Evolutionary conservation across 352 stramenopile genomes (phyloP).

Genomic region (Globisporangium camurandrum): DNA sequence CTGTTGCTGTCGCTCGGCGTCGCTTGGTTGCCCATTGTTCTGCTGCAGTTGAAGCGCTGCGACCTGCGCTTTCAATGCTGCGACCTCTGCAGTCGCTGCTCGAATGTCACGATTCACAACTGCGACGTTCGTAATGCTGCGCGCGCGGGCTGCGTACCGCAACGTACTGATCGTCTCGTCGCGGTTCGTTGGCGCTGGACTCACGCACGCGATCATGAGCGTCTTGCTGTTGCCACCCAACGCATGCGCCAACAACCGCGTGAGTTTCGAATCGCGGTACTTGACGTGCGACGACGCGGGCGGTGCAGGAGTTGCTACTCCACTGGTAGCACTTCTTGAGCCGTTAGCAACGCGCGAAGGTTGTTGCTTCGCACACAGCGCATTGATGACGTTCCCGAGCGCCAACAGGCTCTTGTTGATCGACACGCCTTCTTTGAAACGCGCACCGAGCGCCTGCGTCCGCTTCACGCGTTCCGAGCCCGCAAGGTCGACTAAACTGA

Average conservation of each 20-base stretch:
- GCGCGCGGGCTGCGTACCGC: conserved; percentile 91
- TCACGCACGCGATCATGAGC: conserved; percentile 85
- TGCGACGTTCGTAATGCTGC: conserved; percentile 98
- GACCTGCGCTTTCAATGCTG: conserved; percentile 54
- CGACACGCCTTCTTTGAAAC: conserved; percentile 89
- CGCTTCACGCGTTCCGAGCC: conserved; percentile 90
- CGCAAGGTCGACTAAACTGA: conserved; percentile 94
- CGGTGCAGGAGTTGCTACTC: no score
- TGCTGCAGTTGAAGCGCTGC: conserved; percentile 20
- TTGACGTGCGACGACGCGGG: conserved; percentile 40
- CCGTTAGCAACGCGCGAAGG: no score
- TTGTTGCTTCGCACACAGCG: conserved; percentile 82
- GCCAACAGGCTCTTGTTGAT: conserved; percentile 94
- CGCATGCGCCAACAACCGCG: conserved; percentile 82
- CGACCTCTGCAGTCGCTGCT: conserved; percentile 71
- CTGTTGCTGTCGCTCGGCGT: no score
- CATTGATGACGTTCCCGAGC: conserved; percentile 94
- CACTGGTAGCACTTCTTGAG: conserved; percentile 36
- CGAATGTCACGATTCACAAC: conserved; percentile 96
- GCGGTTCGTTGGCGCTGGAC: conserved; percentile 73
- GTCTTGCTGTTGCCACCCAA: conserved; percentile 89
- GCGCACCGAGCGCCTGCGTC: conserved; percentile 76
- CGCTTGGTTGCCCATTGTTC: neutral
- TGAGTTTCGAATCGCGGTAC: conserved; percentile 90
- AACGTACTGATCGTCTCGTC: conserved; percentile 96